Evolutionary conservation across 106 monocot species (phyloP), one percentile per base, ranked within the genome.

Genomic region (Gastrodia elata): DNA sequence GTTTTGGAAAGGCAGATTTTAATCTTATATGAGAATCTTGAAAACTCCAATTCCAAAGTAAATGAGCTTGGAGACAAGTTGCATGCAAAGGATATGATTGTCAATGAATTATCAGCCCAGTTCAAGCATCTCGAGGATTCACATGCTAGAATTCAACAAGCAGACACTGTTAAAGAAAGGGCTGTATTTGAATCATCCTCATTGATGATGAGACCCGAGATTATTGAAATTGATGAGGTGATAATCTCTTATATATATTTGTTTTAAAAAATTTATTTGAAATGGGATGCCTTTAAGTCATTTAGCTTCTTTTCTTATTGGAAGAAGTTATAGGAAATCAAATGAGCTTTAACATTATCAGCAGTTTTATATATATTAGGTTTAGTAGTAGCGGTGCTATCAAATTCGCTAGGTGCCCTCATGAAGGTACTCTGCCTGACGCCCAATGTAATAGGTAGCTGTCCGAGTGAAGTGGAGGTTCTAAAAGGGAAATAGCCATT

Each of bases 161-260:
- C 83, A 65, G 87, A 91, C 14, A n/a, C n/a, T n/a, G 39, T 61
- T 32, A 83, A 85, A 73, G 92, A 96, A 73, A 87, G 85, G 71
- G 65, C 58, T 35, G 49, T 80, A n/a, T 82, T 83, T 77, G 91
- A 96, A 52, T 75, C 88, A 75, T 84, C 94, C 77, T 56, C 87
- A 72, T 24, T 82, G 71, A 64, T 79, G 55, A 59, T 40, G 40
- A 84, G 81, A 25, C 81, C 88, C 72, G 91, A 94, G 82, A 89
- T 91, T 82, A 82, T 84, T 80, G 92, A 97, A 80, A 84, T 88
- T 80, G 90, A 92, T 81, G 97, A 93, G 78, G 69, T 64, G 86
- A 35, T 24, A 30, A 0, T 61, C 16, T 57, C 33, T 24, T 32
- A 11, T 20, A 37, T 20, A 22, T 37, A 10, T 67, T 1, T 67